Evolutionary conservation across 345 rosid species (phyloP).

Genomic region (Sonneratia caseolaris): DNA sequence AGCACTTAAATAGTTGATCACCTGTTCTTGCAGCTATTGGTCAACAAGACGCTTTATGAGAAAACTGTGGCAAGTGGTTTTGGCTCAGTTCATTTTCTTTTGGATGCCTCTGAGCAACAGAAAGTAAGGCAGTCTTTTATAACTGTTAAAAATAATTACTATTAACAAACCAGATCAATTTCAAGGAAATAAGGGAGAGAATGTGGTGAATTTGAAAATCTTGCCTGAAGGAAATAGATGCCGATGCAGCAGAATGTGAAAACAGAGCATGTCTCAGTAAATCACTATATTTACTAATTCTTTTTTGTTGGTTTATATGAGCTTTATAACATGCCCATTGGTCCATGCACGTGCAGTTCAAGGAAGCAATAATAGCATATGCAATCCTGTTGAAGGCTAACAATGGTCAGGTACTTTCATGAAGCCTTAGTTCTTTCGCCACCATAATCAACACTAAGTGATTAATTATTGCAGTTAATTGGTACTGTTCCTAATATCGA

Average conservation of each 20-base stretch:
- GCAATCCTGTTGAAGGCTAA: constrained; percentile 67
- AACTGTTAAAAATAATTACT: background rate
- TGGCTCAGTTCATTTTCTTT: constrained; percentile 85
- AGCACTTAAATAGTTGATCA: constrained; percentile 12
- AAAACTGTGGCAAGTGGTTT: constrained; percentile 96
- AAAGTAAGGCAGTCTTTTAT: constrained; percentile 40
- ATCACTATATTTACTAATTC: background rate
- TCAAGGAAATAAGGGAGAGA: background rate
- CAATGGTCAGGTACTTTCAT: constrained; percentile 43
- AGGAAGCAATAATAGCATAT: constrained; percentile 81
- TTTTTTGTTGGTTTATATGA: background rate
- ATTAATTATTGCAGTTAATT: background rate
- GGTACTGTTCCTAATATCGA: background rate
- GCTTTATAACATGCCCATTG: constrained; percentile 4
- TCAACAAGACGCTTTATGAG: constrained; percentile 90
- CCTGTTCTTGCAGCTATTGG: constrained; percentile 52
- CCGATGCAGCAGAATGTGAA: background rate
- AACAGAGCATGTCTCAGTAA: background rate
- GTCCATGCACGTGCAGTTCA: constrained; percentile 46
- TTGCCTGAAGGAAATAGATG: background rate
- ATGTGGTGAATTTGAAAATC: background rate
- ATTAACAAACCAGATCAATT: background rate
- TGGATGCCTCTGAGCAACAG: constrained; percentile 97
- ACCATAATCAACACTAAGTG: background rate
- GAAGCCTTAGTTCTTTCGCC: background rate